Evolutionary conservation across 2,329 filamentous ascomycete species (phyloP).

Genomic region (Penicillium sp.): DNA sequence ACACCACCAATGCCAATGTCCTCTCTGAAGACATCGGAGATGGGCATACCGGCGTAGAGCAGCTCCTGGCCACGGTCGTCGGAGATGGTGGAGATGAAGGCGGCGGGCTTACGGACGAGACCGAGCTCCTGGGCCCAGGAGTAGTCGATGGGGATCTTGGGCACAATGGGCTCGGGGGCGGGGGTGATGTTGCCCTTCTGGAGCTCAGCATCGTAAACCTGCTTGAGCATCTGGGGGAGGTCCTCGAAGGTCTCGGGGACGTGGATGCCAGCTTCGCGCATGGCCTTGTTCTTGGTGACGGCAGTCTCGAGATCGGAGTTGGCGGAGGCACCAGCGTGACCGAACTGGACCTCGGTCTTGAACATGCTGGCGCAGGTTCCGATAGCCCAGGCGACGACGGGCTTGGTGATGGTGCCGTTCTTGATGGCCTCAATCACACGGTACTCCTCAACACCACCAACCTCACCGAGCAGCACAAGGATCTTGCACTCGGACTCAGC

Average conservation of each 20-base stretch:
- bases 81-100: conserved; percentile 99
- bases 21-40: conserved; percentile 99
- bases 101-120: conserved; percentile 98
- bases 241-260: conserved; percentile 98
- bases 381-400: conserved; percentile 98
- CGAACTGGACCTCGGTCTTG: conserved; percentile 99
- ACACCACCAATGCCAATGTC: conserved; percentile 99
- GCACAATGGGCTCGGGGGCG: conserved; percentile 82
- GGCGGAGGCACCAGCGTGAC: conserved; percentile 96
- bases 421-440: conserved; percentile 98
- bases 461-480: conserved; percentile 90
- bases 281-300: conserved; percentile 91
- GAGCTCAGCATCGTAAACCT: conserved; percentile 86
- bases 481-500: conserved; percentile 98
- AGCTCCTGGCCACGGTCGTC: conserved; percentile 99
- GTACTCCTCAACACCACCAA: conserved; percentile 99
- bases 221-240: conserved; percentile 70
- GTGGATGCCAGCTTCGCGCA: conserved; percentile 91
- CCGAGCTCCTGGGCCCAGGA: conserved; percentile 99
- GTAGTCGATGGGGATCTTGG: conserved; percentile 99
- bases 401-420: conserved; percentile 92
- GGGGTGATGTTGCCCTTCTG: conserved; percentile 80
- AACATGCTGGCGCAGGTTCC: conserved; percentile 99
- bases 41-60: conserved; percentile 97
- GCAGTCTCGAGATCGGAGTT: conserved; percentile 99